Evolutionary conservation across 129 eudicot species (phyloP), one percentile per base, ranked within the genome.

Genomic region (Escallonia herrerae): DNA sequence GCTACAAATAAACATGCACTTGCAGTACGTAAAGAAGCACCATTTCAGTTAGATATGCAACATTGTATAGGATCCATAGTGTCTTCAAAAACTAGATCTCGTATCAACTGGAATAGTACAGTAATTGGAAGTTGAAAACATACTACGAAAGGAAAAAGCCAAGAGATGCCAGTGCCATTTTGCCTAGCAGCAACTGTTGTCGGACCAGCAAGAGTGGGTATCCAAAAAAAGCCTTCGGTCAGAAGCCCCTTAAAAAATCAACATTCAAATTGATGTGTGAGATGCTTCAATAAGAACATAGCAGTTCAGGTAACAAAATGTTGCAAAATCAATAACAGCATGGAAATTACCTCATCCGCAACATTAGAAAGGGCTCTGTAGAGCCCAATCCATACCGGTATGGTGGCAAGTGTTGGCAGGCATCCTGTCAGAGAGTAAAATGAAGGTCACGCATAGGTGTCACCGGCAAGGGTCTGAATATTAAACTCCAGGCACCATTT

Each of bases 381-480:
- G 44, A 89, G 95, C 56, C 99, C 99, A 72, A 93, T 93, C 99
- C 99, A 93, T 45, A 93, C 91, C 2, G 99, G 99, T 72, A 93
- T 89, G 11, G 99, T 93, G 63, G 96, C 96, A 63, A 93, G 95
- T 5, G 99, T 93, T 15, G 96, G 99, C 65, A 93, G 81, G 55
- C 96, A 93, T 67, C 96, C 98, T 93, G 86, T 71, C 5, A 52
- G 38, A 50, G 58, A 40, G 56, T 3, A 63, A 54, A 43, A 59
- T 71, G 52, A 56, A 22, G 33, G 33, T 22, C 33, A 22, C 33
- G 13, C 37, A 47, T 15, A 64, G 52, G 69, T n/a, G 22, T 64
- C 15, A 4, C 33, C 4, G 12, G 14, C 22, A 51, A 13, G 56
- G 56, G 52, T 48, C 15, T 51, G 33, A 51, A 14, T 51, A 51